Base-by-base conservation (phyloP, 345 rosid species). In the Camelina neglecta region DNA sequence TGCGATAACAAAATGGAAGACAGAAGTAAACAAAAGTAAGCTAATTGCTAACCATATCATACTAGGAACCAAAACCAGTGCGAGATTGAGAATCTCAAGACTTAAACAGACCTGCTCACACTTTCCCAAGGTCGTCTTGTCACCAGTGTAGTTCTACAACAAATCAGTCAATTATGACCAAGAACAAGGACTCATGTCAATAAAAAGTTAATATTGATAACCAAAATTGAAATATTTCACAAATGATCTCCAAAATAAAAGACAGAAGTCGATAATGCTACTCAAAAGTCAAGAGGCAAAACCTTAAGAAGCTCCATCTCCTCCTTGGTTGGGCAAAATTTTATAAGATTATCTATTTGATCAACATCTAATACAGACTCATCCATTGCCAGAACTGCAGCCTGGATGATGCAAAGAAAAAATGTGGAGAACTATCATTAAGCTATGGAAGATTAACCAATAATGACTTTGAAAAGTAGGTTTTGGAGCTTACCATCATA, bases 221-320 rank as follows among this genome's bases (percentile, higher is more conserved):
- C 49, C 65, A 59, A 21, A 70, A 60, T 42, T 59, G 70, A 36
- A 24, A 72, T 13, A 61, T 13, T 73, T 44, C 68, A 60, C 24
- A 33, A 55, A 67, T 47, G 20, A 71, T 16, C 49, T 41, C 56
- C 23, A 50, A 15, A 38, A 36, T 67, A 29, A 65, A 23, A 69
- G 41, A 60, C 12, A 49, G 6, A 57, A 4, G 61, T 50, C 33
- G 20, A 41, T 4, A 38, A 45, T 78, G 65, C 60, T 49, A 57
- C 26, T 65, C 18, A 71, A 59, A 26, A 81, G 57, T 73, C 55
- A 41, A 83, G 67, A 77, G 44, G 47, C 60, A 68, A 95, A 68
- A 95, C 99, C 99, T 95, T 95, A 42, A 95, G 92, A 79, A 81
- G 88, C 79, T 95, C 99, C 97, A 93, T 93, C 87, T 96, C 99